A percentile compares a stretch with the other conserved stretches of the same genome.
phyloP scores from a whole-genome alignment of 2,329 filamentous ascomycete genomes.

The Venturia carpophila region DNA sequence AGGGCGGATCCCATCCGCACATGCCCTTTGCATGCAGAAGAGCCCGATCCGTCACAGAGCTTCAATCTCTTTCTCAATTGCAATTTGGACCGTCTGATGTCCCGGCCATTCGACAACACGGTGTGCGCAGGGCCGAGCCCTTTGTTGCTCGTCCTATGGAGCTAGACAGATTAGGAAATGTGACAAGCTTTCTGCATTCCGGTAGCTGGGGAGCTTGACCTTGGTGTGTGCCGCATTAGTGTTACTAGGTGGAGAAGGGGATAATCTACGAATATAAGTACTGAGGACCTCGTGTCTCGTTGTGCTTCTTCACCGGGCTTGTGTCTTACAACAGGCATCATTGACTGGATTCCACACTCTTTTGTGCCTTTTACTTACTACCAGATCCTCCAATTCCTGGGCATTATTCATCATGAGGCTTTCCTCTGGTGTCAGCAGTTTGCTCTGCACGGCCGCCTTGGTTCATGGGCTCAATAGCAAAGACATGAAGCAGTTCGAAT shows the following conservation, averaged over 20 bases:
- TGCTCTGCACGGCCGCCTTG: background rate
- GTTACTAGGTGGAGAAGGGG: background rate
- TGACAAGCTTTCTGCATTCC: background rate
- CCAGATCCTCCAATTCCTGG: background rate
- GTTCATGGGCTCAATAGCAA: background rate
- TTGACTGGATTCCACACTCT: background rate
- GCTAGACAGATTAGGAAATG: background rate
- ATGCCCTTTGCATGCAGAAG: slow-evolving; percentile 2
- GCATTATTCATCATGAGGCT: background rate
- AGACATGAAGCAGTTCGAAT: slow-evolving; percentile 15
- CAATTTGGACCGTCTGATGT: background rate
- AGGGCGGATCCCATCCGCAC: background rate
- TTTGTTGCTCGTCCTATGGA: background rate
- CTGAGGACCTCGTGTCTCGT: background rate
- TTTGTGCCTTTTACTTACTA: background rate
- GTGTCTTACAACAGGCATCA: background rate
- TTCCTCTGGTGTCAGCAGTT: background rate
- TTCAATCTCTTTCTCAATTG: background rate
- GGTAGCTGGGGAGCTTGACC: background rate
- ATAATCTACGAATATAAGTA: background rate
- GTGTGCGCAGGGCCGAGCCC: background rate
- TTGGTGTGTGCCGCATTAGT: slow-evolving; percentile 2
- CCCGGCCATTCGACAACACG: background rate
- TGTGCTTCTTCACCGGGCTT: background rate
- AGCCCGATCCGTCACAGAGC: background rate